phyloP scores from a whole-genome alignment of 108 stramenopile genomes.

The Nitzschia sp. region DNA sequence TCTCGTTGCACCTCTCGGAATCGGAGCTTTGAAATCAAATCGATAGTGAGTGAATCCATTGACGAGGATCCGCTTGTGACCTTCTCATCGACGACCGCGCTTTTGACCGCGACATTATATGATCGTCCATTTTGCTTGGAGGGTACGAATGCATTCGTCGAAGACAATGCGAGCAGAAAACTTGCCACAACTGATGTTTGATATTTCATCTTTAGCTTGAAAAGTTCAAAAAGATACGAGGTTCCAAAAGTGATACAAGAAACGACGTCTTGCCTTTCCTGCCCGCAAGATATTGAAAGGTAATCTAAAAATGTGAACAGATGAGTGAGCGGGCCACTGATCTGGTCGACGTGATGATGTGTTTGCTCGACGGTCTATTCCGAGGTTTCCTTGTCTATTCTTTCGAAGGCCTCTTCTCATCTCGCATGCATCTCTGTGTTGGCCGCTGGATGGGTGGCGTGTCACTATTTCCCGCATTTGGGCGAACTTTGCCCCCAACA shows the following conservation, averaged over 20 bases:
- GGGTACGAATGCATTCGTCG: conserved; percentile 1
- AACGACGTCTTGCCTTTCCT: no score
- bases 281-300: no score
- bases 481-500: not conserved
- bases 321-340: no score
- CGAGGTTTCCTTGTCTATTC: not conserved
- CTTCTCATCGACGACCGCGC: not conserved
- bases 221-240: not conserved
- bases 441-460: no score
- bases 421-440: not conserved
- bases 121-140: not conserved
- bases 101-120: not conserved
- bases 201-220: not conserved
- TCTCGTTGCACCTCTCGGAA: conserved; percentile 69
- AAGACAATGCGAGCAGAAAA: not conserved
- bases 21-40: conserved; percentile 48
- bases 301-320: no score
- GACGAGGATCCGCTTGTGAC: not conserved
- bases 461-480: no score
- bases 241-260: no score
- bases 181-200: not conserved
- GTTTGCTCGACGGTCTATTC: not conserved
- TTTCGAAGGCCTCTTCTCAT: not conserved
- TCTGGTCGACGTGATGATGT: not conserved
- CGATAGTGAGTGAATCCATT: conserved; percentile 24